Conservation (phyloP, 108 stramenopile species). For the Epipyxis sp. region DNA sequence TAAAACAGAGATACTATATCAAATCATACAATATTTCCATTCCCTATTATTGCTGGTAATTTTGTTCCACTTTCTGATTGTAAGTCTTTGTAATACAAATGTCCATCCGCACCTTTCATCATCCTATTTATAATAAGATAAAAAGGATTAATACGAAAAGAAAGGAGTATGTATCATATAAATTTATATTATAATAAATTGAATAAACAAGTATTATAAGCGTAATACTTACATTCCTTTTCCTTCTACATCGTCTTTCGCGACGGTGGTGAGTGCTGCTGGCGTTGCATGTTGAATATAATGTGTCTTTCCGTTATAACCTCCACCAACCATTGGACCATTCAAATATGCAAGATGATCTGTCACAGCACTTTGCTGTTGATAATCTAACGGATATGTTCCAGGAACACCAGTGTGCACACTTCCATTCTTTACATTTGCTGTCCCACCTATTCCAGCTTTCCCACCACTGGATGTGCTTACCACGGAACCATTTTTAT, state of each 20-base stretch:
- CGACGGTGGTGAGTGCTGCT: not conserved
- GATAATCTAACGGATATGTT: not conserved
- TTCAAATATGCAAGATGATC: conserved; percentile 18
- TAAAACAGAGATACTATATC: too few species aligned
- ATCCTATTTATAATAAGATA: conserved; percentile 14
- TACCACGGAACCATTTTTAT: too few species aligned
- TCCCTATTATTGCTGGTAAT: too few species aligned
- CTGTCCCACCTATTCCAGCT: too few species aligned
- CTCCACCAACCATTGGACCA: conserved; percentile 18
- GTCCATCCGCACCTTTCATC: conserved; percentile 27
- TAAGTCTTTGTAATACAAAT: conserved; percentile 13
- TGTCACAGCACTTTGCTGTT: not conserved
- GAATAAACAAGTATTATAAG: not conserved
- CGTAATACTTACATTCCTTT: conserved; percentile 2
- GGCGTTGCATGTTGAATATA: not conserved
- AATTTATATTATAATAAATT: not conserved
- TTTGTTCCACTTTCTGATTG: too few species aligned
- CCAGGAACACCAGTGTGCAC: too few species aligned
- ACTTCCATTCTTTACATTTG: too few species aligned
- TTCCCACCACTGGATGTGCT: too few species aligned
- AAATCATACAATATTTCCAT: too few species aligned
- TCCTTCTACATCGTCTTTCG: conserved; percentile 10
- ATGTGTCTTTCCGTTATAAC: not conserved
- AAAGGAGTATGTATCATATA: too few species aligned
- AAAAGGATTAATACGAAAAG: not conserved